Evolutionary conservation across 176 grass and related monocot genomes (phyloP), one percentile per base, ranked within the genome.

Genomic region (Lolium perenne): DNA sequence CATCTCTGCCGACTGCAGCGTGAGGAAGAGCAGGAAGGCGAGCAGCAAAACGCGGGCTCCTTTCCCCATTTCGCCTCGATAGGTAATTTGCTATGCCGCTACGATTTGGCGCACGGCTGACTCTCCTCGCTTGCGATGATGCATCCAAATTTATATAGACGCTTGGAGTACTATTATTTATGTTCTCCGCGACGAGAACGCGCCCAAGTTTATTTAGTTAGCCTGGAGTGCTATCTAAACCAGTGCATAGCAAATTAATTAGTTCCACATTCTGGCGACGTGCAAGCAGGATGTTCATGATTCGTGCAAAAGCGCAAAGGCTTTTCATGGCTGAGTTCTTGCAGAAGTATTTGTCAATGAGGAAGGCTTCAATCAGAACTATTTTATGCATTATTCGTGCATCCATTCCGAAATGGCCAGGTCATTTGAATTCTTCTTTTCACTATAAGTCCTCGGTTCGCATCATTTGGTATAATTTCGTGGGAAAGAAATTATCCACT

Each of bases 71-170:
- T 49, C 60, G 7, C 57, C 5, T 60, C 4, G 57, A 60, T 22
- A 2, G 50, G 16, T 55, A 6, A 29, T 20, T 6, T 1, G 35
- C 66, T 69, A 32, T 15, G 0, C 43, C 0, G 16, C 14, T 65
- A 4, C 15, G 4, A n/a, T 29, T 38, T 57, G 45, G 69, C 10
- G 5, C 7, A 62, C 4, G 15, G 15, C 22, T 26, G 78, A 1
- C 60, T 62, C 22, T 18, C 58, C 58, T 61, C 1, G 16, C 53
- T 56, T 54, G 20, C 58, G n/a, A n/a, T n/a, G 0, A 23, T 61
- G 58, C n/a, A 23, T 23, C 9, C 2, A 8, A 32, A 75, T 80
- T 80, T 85, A 81, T 89, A 89, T 38, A 45, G 59, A 38, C 10
- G 13, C 78, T 21, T 21, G 0, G 38, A n/a, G n/a, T n/a, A n/a